Evolutionary conservation across 1,284 basidiomycete genomes (phyloP).

Genomic region (Hypsizygus ulmarius): DNA sequence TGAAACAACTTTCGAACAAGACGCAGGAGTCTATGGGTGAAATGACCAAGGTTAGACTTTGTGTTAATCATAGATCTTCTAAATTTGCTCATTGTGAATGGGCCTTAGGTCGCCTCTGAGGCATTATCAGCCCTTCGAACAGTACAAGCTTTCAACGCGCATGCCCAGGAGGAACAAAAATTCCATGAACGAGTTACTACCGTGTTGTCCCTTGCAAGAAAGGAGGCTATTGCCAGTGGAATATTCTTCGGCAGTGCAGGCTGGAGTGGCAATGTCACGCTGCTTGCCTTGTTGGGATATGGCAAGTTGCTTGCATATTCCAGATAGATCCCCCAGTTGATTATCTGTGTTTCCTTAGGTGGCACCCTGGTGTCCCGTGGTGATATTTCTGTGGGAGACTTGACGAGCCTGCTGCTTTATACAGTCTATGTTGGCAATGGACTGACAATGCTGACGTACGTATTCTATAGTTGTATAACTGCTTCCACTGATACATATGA

Average conservation of each 20-base stretch:
- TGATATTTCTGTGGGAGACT: constrained; percentile 86
- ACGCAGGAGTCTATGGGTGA: constrained; percentile 95
- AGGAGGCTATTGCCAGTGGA: constrained; percentile 88
- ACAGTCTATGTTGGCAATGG: constrained; percentile 87
- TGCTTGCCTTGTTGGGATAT: constrained; percentile 89
- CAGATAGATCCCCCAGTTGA: background rate
- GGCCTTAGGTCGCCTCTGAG: constrained; percentile 68
- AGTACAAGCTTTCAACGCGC: constrained; percentile 87
- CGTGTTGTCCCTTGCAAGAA: constrained; percentile 78
- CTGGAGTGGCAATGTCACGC: constrained; percentile 92
- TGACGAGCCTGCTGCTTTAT: constrained; percentile 91
- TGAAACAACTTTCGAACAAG: constrained; percentile 87
- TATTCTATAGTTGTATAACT: constrained; percentile 15
- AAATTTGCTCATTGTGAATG: too few species aligned
- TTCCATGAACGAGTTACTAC: constrained; percentile 65
- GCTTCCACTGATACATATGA: constrained; percentile 11
- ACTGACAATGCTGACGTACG: constrained; percentile 77
- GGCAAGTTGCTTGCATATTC: constrained; percentile 42
- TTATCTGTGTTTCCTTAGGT: constrained; percentile 41
- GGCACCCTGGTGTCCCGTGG: constrained; percentile 88
- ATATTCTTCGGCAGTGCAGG: constrained; percentile 94
- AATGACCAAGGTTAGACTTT: constrained; percentile 73
- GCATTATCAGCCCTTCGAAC: constrained; percentile 92
- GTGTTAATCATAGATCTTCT: constrained; percentile 22
- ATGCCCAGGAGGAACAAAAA: constrained; percentile 69